Evolutionary conservation across 169 alveolate species (phyloP).

Genomic region (Cytauxzoon felis): DNA sequence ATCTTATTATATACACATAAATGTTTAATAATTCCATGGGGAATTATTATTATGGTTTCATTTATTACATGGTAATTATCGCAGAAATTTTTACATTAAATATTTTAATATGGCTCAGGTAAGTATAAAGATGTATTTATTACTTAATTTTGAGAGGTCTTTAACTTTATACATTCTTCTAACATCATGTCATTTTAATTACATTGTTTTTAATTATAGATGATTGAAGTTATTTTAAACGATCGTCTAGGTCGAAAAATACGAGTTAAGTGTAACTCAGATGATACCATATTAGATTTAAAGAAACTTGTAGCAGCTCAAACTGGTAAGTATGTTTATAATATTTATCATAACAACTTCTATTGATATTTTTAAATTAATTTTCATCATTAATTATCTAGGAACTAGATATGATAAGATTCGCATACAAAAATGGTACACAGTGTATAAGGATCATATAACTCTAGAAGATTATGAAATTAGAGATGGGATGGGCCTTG

Average conservation of each 20-base stretch:
- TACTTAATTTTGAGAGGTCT: neutral
- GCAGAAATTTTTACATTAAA: neutral
- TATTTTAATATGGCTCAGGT: constrained; percentile 57
- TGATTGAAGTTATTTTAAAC: constrained; percentile 95
- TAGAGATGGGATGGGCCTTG: constrained; percentile 97
- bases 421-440: constrained; percentile 94
- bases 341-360: neutral
- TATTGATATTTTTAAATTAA: neutral
- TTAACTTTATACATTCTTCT: neutral
- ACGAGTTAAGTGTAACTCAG: constrained; percentile 95
- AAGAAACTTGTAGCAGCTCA: constrained; percentile 97
- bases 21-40: neutral
- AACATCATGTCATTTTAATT: neutral
- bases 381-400: constrained; percentile 1
- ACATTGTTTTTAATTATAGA: constrained; percentile 19
- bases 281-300: constrained; percentile 94
- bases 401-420: constrained; percentile 97
- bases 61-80: neutral
- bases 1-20: no score
- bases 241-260: constrained; percentile 98
- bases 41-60: neutral
- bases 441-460: constrained; percentile 95
- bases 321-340: constrained; percentile 77
- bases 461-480: constrained; percentile 98
- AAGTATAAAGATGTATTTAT: neutral